phyloP scores from a whole-genome alignment of 768 basidiomycete genomes.

The Lanmaoa pseudosensibilis region DNA sequence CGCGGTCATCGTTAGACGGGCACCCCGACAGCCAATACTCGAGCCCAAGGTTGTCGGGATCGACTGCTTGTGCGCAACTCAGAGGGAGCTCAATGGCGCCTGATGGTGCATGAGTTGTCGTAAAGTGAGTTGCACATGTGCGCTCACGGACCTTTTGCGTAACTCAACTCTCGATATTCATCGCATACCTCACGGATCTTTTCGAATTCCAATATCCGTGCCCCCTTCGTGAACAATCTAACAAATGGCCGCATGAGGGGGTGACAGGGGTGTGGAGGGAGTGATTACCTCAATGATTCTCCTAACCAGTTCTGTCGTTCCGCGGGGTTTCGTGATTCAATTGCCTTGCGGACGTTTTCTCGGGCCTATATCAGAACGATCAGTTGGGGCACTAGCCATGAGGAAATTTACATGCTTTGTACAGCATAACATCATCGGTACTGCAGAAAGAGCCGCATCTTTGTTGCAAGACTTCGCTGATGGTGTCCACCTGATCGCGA shows the following conservation, averaged over 20 bases:
- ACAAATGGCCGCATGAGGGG: conserved; percentile 8
- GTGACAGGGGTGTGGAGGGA: not conserved
- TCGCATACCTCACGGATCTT: conserved; percentile 82
- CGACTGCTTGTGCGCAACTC: conserved; percentile 75
- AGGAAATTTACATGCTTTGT: conserved; percentile 62
- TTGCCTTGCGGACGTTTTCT: conserved; percentile 89
- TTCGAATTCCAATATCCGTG: conserved; percentile 78
- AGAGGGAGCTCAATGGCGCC: conserved; percentile 87
- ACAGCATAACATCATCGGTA: conserved; percentile 95
- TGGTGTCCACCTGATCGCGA: conserved; percentile 79
- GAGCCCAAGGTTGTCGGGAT: conserved; percentile 70
- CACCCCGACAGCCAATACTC: conserved; percentile 74
- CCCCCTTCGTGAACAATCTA: conserved; percentile 87
- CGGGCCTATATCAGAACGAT: conserved; percentile 59
- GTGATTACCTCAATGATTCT: conserved; percentile 78
- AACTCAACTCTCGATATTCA: conserved; percentile 86
- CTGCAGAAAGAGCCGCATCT: conserved; percentile 98
- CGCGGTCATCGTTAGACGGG: conserved; percentile 58
- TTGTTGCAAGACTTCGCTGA: conserved; percentile 92
- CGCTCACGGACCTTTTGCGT: conserved; percentile 65
- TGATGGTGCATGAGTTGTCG: conserved; percentile 28
- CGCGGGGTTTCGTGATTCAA: conserved; percentile 68
- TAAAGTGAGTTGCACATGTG: not conserved
- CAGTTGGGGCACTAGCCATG: conserved; percentile 1
- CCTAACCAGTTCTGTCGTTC: conserved; percentile 80